Evolutionary conservation across 1,139 yeast genomes (phyloP), one percentile per base, ranked within the genome.

Genomic region (Meyerozyma sp.): DNA sequence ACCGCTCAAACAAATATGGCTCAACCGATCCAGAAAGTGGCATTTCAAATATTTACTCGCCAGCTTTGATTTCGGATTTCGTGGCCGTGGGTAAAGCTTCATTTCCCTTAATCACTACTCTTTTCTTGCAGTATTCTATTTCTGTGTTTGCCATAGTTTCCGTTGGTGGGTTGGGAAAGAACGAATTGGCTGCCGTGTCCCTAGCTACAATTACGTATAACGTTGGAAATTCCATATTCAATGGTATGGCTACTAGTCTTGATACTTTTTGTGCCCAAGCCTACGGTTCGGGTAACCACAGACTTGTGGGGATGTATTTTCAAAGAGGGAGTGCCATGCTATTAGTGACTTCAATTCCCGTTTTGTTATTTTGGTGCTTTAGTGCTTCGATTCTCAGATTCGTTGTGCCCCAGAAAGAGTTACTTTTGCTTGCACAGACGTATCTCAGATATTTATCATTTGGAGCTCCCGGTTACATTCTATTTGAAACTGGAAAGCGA

Each of bases 261-360:
- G 77, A 72, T 49, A 63, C 75, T 4, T 55, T 70, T 16, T 70
- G 73, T 41, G 62, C 73, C 2, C 69, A 67, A 32, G 72, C 74
- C 1, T 67, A 51, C 45, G 74, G 75, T 14, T 66, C 69, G n/a
- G 57, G 57, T 27, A 54, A 62, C 44, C 62, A 54, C 42, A 47
- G 51, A 14, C 55, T 58, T 45, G 73, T 69, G 38, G 74, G 74
- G 0, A 47, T 63, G 10, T 66, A 67, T 47, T 66, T 61, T 47
- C 69, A 67, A 45, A 56, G 66, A 43, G 68, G 75, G 40, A 51
- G 56, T n/a, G 39, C 45, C 43, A 50, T 54, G 46, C 45, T 47
- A 21, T 39, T 54, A 36, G 44, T 44, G 18, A 43, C 52, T 28
- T 50, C 57, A 9, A 40, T 48, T n/a, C 45, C 49, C 14, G 51